Evolutionary conservation across 768 basidiomycete species (phyloP).

Genomic region (Paxillus rubicundulus): DNA sequence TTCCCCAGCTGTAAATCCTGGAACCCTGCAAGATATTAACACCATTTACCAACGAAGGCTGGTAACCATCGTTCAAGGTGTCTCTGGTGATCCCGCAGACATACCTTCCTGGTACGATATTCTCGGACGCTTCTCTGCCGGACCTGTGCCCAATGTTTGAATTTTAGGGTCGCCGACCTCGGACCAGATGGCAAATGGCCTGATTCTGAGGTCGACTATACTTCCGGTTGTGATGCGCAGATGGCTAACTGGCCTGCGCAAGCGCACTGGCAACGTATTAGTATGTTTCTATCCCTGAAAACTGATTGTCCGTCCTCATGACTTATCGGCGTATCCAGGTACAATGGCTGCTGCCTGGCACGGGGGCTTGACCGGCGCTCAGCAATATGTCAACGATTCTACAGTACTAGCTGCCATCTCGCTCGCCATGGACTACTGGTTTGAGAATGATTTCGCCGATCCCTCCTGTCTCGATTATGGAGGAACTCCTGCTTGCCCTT

Average conservation of each 20-base stretch:
- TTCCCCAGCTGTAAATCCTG: conserved; percentile 6
- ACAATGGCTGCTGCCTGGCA: conserved; percentile 57
- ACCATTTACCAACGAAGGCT: conserved; percentile 39
- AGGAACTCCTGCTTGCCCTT: conserved; percentile 53
- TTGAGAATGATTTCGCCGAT: conserved; percentile 54
- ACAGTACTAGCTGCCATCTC: conserved; percentile 41
- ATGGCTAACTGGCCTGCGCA: conserved; percentile 72
- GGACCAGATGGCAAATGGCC: conserved; percentile 54
- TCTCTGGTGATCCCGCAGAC: conserved; percentile 27
- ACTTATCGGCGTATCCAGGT: conserved; percentile 29
- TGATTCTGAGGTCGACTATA: conserved; percentile 55
- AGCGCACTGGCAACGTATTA: conserved; percentile 52
- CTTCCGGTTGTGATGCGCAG: conserved; percentile 58
- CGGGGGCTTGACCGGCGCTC: conserved; percentile 44
- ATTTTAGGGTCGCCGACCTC: conserved; percentile 45
- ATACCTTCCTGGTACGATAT: conserved; percentile 24
- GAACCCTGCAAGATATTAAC: conserved; percentile 31
- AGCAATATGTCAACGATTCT: conserved; percentile 42
- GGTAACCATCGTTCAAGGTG: conserved; percentile 40
- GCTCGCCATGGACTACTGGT: conserved; percentile 62
- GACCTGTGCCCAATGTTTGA: background rate
- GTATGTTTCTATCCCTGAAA: conserved; percentile 30
- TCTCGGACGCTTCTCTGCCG: background rate
- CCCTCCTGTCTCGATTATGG: conserved; percentile 53
- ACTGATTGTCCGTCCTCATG: background rate